Evolutionary conservation across 768 basidiomycete species (phyloP).

Genomic region (Lactarius deliciosus): DNA sequence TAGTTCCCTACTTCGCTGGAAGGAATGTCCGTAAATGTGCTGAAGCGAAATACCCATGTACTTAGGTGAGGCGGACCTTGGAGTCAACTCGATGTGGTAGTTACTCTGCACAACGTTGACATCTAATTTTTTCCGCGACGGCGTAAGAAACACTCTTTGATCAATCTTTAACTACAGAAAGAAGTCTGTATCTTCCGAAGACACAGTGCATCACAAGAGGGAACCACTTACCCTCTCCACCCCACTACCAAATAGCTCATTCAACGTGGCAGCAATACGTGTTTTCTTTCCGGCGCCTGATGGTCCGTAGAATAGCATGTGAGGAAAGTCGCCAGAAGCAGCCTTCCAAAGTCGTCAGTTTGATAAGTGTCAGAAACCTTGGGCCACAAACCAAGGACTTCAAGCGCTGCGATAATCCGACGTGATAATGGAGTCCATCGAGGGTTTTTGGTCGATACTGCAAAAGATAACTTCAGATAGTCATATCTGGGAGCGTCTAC

Average conservation of each 20-base stretch:
- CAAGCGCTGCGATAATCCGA: constrained; percentile 73
- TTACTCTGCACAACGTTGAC: constrained; percentile 98
- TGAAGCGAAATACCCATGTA: not conserved
- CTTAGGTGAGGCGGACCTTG: constrained; percentile 57
- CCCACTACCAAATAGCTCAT: constrained; percentile 86
- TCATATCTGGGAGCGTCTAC: not conserved
- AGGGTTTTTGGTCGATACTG: constrained; percentile 86
- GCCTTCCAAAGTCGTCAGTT: constrained; percentile 47
- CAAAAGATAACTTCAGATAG: not conserved
- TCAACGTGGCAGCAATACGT: constrained; percentile 83
- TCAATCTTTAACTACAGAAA: constrained; percentile 86
- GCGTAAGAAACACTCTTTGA: constrained; percentile 92
- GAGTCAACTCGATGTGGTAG: constrained; percentile 96
- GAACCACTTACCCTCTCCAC: constrained; percentile 75
- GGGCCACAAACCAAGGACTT: constrained; percentile 63
- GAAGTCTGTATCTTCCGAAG: not conserved
- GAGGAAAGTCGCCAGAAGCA: constrained; percentile 91
- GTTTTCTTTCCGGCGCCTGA: constrained; percentile 99
- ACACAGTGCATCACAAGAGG: constrained; percentile 2
- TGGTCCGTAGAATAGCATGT: constrained; percentile 96
- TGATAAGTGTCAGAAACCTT: not conserved
- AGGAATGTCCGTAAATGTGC: not conserved
- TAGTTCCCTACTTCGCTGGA: constrained; percentile 92
- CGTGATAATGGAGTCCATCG: constrained; percentile 86
- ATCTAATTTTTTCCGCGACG: constrained; percentile 91